A percentile compares a stretch with the other conserved stretches of the same genome.
phyloP scores from a whole-genome alignment of 2,329 filamentous ascomycete genomes.

The Phialophora verrucosa region DNA sequence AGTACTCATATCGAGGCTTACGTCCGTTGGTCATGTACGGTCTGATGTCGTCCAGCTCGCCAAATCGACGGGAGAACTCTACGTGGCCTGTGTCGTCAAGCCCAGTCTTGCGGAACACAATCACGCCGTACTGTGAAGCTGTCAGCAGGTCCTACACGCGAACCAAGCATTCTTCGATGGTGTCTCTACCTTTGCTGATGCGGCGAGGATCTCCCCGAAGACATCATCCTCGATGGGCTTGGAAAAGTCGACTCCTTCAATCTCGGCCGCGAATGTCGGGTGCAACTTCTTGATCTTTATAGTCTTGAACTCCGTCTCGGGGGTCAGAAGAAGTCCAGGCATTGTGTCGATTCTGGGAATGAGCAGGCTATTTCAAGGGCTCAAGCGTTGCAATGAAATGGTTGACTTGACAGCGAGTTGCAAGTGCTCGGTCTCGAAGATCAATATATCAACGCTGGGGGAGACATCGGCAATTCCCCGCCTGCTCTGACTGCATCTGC shows the following conservation, averaged over 20 bases:
- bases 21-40: slow-evolving; percentile 56
- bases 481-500: slow-evolving; percentile 23
- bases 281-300: slow-evolving; percentile 39
- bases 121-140: slow-evolving; percentile 49
- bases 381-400: background rate
- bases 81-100: slow-evolving; percentile 33
- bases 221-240: slow-evolving; percentile 43
- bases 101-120: slow-evolving; percentile 33
- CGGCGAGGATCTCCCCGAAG: slow-evolving; percentile 45
- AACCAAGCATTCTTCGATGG: background rate
- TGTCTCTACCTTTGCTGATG: slow-evolving; percentile 47
- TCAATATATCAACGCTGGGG: background rate
- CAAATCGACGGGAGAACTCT: slow-evolving; percentile 34
- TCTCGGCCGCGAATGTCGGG: slow-evolving; percentile 47
- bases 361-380: background rate
- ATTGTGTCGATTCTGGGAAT: slow-evolving; percentile 4
- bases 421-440: background rate
- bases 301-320: slow-evolving; percentile 30
- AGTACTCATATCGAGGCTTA: slow-evolving; percentile 54
- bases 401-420: background rate
- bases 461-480: slow-evolving; percentile 24
- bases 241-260: slow-evolving; percentile 48
- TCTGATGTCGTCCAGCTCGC: slow-evolving; percentile 50
- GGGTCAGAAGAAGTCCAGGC: slow-evolving; percentile 28
- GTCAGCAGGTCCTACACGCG: slow-evolving; percentile 40